A percentile compares a stretch with the other conserved stretches of the same genome.
Conservation (phyloP, 2,329 filamentous ascomycete genomes). For the Bipolaris sorokiniana region DNA sequence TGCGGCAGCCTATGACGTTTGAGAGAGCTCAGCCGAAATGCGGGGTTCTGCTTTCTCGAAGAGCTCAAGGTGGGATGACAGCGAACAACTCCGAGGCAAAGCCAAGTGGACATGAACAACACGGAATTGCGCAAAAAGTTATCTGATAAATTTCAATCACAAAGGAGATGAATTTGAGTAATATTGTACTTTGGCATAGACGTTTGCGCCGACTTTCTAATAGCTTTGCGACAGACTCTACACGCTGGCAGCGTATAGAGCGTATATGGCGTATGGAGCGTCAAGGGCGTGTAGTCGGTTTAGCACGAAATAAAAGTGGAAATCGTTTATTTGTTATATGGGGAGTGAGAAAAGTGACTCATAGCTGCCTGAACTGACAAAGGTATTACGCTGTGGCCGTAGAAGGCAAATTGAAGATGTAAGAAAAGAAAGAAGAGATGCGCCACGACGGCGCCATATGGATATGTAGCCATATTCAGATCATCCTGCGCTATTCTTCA, state of each 20-base stretch:
- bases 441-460: background rate
- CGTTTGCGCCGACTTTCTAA: background rate
- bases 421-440: background rate
- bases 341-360: background rate
- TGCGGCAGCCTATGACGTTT: constrained; percentile 15
- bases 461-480: no score
- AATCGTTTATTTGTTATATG: background rate
- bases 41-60: constrained; percentile 14
- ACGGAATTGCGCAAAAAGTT: background rate
- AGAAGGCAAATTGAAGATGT: background rate
- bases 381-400: no score
- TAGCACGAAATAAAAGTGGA: background rate
- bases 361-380: no score
- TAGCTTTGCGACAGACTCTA: constrained; percentile 7
- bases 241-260: constrained; percentile 24
- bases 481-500: no score
- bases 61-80: constrained; percentile 1
- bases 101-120: background rate
- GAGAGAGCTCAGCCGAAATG: constrained; percentile 16
- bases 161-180: background rate
- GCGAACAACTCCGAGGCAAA: constrained; percentile 3
- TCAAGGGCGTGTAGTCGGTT: constrained; percentile 24
- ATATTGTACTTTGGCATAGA: background rate
- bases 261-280: constrained; percentile 30
- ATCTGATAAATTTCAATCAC: background rate